Base-by-base conservation (phyloP, 495 filamentous ascomycete species). In the Peziza echinospora region DNA sequence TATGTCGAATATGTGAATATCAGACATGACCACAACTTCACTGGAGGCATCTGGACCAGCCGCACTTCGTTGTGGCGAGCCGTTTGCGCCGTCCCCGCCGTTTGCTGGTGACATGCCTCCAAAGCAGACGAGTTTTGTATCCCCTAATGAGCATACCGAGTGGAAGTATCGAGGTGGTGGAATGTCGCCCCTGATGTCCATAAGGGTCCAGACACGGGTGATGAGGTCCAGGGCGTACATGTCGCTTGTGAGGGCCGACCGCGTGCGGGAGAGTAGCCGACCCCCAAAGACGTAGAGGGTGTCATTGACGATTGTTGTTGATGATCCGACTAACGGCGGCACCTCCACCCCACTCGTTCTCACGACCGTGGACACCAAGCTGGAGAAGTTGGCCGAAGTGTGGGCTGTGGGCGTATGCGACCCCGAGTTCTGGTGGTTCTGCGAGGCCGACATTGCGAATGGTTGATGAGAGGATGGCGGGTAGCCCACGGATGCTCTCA, bases 1-100 rank as follows among this genome's bases (percentile, higher is more conserved):
- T n/a, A 89, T 82, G 59, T 97, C 89, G 56, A 80, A 94, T 5
- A 97, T 84, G 61, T 94, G 83, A 46, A 97, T 86, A 66, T 97
- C 89, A 7, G 85, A 91, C 84, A 96, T 93, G 46, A 97, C 89
- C 5, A 87, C 77, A 6, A 94, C 81, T 60, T 94, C 89, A 34
- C 42, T 21, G 5, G 19, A 45, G 17, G 46, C 47, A 8, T 48
- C 13, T 17, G 13, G 30, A 37, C 13, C 53, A 3, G 48, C 42
- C 3, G 44, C 65, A 54, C 47, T 59, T 62, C 75, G 52, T 61
- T 70, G 54, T 53, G 50, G 30, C 11, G 60, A 51, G 17, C 65
- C 48, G 39, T 60, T 65, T 5, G 72, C 41, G 3, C 41, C 4
- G 11, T 21, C 21, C 22, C 41, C 41, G 22, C 41, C 41, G n/a